Percentiles rank a stretch among this genome's conserved stretches.
Conservation (phyloP, 73 alveolate species). For the Tetrahymena borealis region DNA sequence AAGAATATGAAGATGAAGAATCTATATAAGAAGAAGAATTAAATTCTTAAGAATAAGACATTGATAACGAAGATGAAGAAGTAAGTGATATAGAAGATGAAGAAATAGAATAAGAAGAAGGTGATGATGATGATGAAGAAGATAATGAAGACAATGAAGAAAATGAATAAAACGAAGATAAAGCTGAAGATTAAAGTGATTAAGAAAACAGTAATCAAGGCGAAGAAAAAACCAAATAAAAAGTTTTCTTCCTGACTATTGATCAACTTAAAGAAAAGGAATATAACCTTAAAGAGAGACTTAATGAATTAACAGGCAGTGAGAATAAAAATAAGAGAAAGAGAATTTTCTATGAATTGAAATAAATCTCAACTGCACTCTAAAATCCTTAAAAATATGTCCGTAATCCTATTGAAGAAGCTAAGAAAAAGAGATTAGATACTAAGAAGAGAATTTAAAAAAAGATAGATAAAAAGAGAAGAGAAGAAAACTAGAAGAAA, state of each 20-base stretch:
- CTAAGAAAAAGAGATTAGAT: constrained; percentile 7
- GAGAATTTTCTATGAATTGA: constrained; percentile 22
- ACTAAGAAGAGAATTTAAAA: constrained; percentile 27
- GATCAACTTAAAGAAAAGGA: constrained; percentile 9
- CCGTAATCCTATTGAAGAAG: constrained; percentile 3
- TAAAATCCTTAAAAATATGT: not conserved
- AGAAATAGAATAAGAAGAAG: not conserved
- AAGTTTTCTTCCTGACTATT: constrained; percentile 1
- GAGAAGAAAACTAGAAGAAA: constrained; percentile 35
- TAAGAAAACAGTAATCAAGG: not conserved
- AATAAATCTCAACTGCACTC: not conserved
- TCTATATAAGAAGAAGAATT: not conserved
- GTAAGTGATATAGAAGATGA: not conserved
- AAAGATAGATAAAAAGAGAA: constrained; percentile 57
- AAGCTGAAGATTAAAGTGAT: not conserved
- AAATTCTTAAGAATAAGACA: not conserved
- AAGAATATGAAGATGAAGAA: not conserved
- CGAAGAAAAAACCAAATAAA: not conserved
- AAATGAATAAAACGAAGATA: not conserved
- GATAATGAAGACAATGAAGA: not conserved
- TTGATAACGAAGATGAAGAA: not conserved
- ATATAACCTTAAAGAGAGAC: not conserved
- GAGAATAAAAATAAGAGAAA: constrained; percentile 24
- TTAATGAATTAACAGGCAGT: constrained; percentile 5
- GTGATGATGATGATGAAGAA: not conserved